A percentile compares a stretch with the other conserved stretches of the same genome.
Conservation (phyloP, 371 early-diverging fungal species). For the Massospora cicadina region DNA sequence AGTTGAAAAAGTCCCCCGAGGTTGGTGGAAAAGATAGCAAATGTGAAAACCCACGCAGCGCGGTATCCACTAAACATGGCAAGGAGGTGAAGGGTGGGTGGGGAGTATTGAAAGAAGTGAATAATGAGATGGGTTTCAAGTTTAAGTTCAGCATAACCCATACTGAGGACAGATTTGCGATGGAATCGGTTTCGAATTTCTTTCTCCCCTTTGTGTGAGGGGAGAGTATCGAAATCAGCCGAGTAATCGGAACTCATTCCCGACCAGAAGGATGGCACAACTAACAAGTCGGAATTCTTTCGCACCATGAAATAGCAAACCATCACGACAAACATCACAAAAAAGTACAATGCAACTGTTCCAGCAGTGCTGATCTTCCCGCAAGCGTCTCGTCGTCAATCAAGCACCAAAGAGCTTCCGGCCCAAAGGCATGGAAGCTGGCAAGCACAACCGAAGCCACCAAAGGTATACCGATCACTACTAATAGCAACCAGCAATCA, state of each 20-base stretch:
- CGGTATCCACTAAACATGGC: slow-evolving; percentile 1
- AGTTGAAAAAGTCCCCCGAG: slow-evolving; percentile 7
- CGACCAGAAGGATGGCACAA: too few relatives aligned
- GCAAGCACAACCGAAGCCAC: slow-evolving; percentile 3
- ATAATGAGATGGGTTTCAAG: slow-evolving; percentile 4
- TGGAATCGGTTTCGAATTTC: background rate
- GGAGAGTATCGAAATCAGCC: background rate
- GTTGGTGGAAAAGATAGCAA: slow-evolving; percentile 9
- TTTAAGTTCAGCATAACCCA: slow-evolving; percentile 1
- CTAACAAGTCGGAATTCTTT: too few relatives aligned
- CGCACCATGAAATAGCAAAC: too few relatives aligned
- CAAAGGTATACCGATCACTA: slow-evolving; percentile 2
- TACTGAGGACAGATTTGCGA: slow-evolving; percentile 1
- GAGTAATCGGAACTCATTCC: background rate
- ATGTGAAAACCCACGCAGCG: slow-evolving; percentile 1
- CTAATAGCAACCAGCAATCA: background rate
- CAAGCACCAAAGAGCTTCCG: slow-evolving; percentile 8
- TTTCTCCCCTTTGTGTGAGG: background rate
- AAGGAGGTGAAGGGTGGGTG: slow-evolving; percentile 5
- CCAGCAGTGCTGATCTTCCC: slow-evolving; percentile 2
- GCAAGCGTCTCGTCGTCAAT: slow-evolving; percentile 10
- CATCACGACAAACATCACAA: background rate
- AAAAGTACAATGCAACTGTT: background rate
- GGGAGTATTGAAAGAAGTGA: slow-evolving; percentile 10
- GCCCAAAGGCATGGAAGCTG: slow-evolving; percentile 9